Percentiles rank a stretch among this genome's conserved stretches.
Conservation (phyloP, 2,329 filamentous ascomycete genomes). For the Cladophialophora psammophila region DNA sequence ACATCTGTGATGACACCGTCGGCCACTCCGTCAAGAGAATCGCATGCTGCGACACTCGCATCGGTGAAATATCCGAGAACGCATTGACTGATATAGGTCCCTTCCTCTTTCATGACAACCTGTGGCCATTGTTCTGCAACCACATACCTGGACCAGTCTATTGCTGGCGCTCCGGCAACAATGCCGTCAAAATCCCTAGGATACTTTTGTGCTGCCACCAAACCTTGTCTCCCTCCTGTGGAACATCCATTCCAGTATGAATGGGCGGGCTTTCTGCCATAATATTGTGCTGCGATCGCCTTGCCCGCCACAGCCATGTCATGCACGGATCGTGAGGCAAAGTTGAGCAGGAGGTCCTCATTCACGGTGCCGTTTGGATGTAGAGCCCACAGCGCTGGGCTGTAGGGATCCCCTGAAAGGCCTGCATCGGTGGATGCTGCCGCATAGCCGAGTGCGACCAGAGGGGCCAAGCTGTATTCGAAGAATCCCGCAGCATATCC, state of each 20-base stretch:
- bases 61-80: slow-evolving; percentile 47
- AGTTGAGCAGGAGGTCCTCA: slow-evolving; percentile 45
- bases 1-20: slow-evolving; percentile 41
- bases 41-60: slow-evolving; percentile 46
- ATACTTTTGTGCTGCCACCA: slow-evolving; percentile 52
- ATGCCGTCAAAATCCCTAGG: slow-evolving; percentile 29
- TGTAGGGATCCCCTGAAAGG: background rate
- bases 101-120: slow-evolving; percentile 16
- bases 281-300: slow-evolving; percentile 25
- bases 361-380: slow-evolving; percentile 45
- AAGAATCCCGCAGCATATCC: slow-evolving; percentile 36
- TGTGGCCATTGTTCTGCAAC: slow-evolving; percentile 9
- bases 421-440: slow-evolving; percentile 39
- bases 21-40: slow-evolving; percentile 40
- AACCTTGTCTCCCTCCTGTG: slow-evolving; percentile 65
- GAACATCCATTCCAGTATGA: slow-evolving; percentile 66
- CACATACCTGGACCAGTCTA: slow-evolving; percentile 1
- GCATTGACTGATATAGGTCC: slow-evolving; percentile 39
- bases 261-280: slow-evolving; percentile 20
- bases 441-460: slow-evolving; percentile 34
- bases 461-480: slow-evolving; percentile 24
- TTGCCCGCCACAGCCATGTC: slow-evolving; percentile 46
- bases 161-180: slow-evolving; percentile 9
- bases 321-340: slow-evolving; percentile 44
- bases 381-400: slow-evolving; percentile 22